Evolutionary conservation across 768 basidiomycete species (phyloP), one percentile per base, ranked within the genome.

Genomic region (Hypsizygus marmoreus): DNA sequence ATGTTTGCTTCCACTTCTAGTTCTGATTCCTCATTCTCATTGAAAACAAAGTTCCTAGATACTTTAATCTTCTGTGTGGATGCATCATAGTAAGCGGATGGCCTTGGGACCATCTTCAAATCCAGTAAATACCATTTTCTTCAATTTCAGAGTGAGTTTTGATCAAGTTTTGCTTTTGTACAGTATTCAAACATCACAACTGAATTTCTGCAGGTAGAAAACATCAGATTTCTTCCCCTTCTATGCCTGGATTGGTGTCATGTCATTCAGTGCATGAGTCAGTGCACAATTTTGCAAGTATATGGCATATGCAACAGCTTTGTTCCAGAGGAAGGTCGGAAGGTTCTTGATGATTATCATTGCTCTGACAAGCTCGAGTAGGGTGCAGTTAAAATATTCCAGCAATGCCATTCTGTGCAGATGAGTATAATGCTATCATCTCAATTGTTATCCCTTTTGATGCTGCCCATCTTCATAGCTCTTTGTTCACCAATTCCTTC

Each of bases 341-440:
- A 45, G 32, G 39, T 61, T 22, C 1, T 33, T 25, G 0, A 44
- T 49, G 0, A 57, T 39, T 0, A 69, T n/a, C 64, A 72, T 69
- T 0, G 55, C 40, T 0, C 49, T 1, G 0, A 32, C 48, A 1
- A 64, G 20, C 9, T 66, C 55, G 0, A 61, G 12, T 0, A 66
- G 31, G 0, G 60, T 0, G 66, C 68, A 1, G 69, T n/a, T n/a
- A n/a, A n/a, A n/a, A n/a, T n/a, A n/a, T n/a, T n/a, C n/a, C n/a
- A n/a, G n/a, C n/a, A n/a, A n/a, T 40, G 0, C 70, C 61, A 28
- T 69, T 69, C 26, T 71, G 62, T 7, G 53, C 34, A 0, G 64
- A 64, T 3, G 59, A 55, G 16, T 68, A 60, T 0, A 64, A 64
- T 0, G 55, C 54, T 0, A 61, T 69, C 0, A 48, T 51, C n/a